Percentiles rank a stretch among this genome's conserved stretches.
Conservation (phyloP, 148 eudicot genomes). For the Rhododendron molle region DNA sequence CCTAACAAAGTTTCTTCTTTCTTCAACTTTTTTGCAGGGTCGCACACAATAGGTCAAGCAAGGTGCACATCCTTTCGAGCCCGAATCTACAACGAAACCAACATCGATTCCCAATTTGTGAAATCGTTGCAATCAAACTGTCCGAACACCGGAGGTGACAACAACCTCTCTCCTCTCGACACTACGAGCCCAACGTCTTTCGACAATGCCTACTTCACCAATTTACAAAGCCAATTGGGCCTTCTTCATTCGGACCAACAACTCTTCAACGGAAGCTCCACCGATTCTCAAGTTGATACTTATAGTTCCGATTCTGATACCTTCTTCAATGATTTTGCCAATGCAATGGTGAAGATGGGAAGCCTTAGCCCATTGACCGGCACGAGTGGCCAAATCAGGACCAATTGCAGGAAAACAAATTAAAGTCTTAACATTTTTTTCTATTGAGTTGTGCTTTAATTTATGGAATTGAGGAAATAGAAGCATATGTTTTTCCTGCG, state of each 20-base stretch:
- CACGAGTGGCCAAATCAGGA: constrained; percentile 52
- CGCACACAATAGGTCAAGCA: constrained; percentile 74
- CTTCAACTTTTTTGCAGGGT: constrained; percentile 27
- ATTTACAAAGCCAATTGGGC: constrained; percentile 45
- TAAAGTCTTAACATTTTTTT: neutral
- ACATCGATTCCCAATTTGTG: constrained; percentile 48
- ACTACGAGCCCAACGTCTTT: constrained; percentile 27
- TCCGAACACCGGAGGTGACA: constrained; percentile 46
- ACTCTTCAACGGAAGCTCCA: constrained; percentile 57
- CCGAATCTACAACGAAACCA: constrained; percentile 61
- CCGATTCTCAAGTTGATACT: constrained; percentile 36
- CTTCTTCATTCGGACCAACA: constrained; percentile 78
- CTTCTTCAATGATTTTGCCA: constrained; percentile 48
- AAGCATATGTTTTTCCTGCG: neutral
- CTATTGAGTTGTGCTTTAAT: neutral
- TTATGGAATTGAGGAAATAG: neutral
- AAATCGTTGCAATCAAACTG: constrained; percentile 34
- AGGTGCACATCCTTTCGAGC: constrained; percentile 48
- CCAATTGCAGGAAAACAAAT: constrained; percentile 50
- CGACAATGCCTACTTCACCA: constrained; percentile 55
- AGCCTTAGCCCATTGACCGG: constrained; percentile 60
- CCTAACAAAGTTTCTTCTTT: neutral
- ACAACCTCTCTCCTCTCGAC: constrained; percentile 49
- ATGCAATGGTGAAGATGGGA: constrained; percentile 65
- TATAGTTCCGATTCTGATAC: constrained; percentile 27